Percentiles rank a stretch among this genome's conserved stretches.
These are phyloP conservation scores for Microstegium vimineum DNA, from an alignment of 176 grass and related monocot species.

Conservation along the genomic window DNA sequence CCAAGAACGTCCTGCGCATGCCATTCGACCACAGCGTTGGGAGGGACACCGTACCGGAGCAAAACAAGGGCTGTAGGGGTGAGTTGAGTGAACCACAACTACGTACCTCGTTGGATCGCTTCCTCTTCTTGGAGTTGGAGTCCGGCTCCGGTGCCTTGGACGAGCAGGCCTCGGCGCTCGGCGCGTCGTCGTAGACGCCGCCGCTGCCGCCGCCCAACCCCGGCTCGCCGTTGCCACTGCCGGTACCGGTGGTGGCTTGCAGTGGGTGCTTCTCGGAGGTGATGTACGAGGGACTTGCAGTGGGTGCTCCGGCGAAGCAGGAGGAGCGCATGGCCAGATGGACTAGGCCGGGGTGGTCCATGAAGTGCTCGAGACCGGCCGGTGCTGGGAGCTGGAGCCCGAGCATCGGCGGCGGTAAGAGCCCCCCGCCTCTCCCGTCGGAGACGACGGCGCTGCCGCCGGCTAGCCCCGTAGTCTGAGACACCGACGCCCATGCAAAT, in stretches of 20 bases:
- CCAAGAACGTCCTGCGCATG: background rate
- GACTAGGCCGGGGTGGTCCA: conserved; percentile 47
- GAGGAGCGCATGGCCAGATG: conserved; percentile 40
- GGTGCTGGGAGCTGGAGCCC: conserved; percentile 9
- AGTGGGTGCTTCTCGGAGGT: background rate
- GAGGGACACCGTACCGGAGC: background rate
- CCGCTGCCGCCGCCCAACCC: background rate
- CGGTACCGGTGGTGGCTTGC: background rate
- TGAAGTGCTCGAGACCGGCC: conserved; percentile 17
- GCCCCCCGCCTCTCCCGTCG: background rate
- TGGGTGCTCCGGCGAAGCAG: conserved; percentile 30
- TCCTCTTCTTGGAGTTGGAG: conserved; percentile 37
- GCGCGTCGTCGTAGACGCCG: no score
- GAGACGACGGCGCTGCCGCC: background rate
- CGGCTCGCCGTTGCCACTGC: background rate
- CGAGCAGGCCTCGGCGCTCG: conserved; percentile 17
- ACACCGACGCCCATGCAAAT: conserved; percentile 14
- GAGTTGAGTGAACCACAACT: background rate
- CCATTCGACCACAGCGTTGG: background rate
- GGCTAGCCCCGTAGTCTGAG: conserved; percentile 8
- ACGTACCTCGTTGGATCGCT: conserved; percentile 18
- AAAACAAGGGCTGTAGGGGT: background rate
- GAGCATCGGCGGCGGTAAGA: background rate
- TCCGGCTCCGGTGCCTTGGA: background rate
- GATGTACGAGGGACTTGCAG: background rate